phyloP scores from a whole-genome alignment of 2,329 filamentous ascomycete genomes.

The Alternaria rosae region DNA sequence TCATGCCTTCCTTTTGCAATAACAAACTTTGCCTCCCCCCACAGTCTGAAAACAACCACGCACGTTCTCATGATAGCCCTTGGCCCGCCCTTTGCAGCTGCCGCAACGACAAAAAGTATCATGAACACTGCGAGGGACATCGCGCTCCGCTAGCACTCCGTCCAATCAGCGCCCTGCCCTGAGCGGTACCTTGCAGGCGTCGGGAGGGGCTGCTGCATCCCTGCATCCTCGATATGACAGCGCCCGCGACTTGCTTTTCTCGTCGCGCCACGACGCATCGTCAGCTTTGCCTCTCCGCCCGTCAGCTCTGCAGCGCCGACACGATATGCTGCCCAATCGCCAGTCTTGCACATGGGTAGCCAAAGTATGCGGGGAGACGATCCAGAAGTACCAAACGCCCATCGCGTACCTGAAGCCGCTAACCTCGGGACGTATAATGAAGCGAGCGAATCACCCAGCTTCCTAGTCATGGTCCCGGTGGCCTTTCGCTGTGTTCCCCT shows the following conservation, averaged over 20 bases:
- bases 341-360: background rate
- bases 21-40: background rate
- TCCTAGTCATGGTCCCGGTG: slow-evolving; percentile 19
- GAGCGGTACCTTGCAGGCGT: slow-evolving; percentile 23
- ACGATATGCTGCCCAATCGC: slow-evolving; percentile 2
- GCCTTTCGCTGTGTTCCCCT: slow-evolving; percentile 20
- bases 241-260: slow-evolving; percentile 1
- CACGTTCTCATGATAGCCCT: slow-evolving; percentile 5
- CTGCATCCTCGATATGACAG: slow-evolving; percentile 4
- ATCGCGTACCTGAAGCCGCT: slow-evolving; percentile 30
- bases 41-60: slow-evolving; percentile 14
- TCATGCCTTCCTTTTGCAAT: slow-evolving; percentile 15
- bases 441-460: slow-evolving; percentile 29
- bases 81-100: slow-evolving; percentile 18
- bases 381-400: slow-evolving; percentile 21
- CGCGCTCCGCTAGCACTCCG: slow-evolving; percentile 3
- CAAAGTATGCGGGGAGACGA: slow-evolving; percentile 19
- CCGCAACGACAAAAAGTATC: slow-evolving; percentile 22
- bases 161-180: slow-evolving; percentile 27
- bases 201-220: slow-evolving; percentile 19
- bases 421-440: slow-evolving; percentile 20
- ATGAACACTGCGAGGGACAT: slow-evolving; percentile 15
- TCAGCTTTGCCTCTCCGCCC: slow-evolving; percentile 6
- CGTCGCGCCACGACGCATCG: background rate
- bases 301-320: slow-evolving; percentile 5